A percentile compares a stretch with the other conserved stretches of the same genome.
Conservation (phyloP, 2,329 filamentous ascomycete species). For the Cercospora sp. region DNA sequence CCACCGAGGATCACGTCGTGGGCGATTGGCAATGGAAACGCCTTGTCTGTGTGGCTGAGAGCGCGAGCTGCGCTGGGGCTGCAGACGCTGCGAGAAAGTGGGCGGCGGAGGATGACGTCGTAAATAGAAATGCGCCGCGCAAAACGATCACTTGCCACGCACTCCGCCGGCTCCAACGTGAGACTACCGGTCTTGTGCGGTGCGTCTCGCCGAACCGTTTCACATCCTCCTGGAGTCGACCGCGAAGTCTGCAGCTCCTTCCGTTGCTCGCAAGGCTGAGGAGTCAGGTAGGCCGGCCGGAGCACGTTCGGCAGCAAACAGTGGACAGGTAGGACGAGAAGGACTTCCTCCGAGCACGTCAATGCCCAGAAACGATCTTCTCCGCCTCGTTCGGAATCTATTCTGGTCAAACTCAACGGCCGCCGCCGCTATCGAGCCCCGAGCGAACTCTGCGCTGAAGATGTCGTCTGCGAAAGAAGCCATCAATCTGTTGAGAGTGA, state of each 20-base stretch:
- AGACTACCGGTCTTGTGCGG: background rate
- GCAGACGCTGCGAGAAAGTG: background rate
- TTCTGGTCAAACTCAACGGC: constrained; percentile 5
- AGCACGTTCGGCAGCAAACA: background rate
- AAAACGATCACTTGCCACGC: background rate
- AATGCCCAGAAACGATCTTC: constrained; percentile 14
- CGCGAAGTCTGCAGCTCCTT: background rate
- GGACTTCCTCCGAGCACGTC: background rate
- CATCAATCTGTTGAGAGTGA: constrained; percentile 63
- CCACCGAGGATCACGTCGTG: background rate
- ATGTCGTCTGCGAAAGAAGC: constrained; percentile 22
- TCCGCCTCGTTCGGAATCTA: constrained; percentile 19
- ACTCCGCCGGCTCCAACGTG: background rate
- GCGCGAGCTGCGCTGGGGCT: background rate
- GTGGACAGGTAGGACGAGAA: background rate
- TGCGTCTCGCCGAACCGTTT: background rate
- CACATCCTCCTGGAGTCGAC: background rate
- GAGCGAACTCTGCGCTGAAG: background rate
- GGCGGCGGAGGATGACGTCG: constrained; percentile 1
- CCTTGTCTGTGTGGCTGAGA: background rate
- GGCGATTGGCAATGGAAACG: background rate
- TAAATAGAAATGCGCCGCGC: background rate
- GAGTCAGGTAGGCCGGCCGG: background rate
- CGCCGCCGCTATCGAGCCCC: background rate
- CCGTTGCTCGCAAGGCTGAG: background rate